Evolutionary conservation across 2,329 filamentous ascomycete genomes (phyloP), one percentile per base, ranked within the genome.

Genomic region (Fusarium sp.): DNA sequence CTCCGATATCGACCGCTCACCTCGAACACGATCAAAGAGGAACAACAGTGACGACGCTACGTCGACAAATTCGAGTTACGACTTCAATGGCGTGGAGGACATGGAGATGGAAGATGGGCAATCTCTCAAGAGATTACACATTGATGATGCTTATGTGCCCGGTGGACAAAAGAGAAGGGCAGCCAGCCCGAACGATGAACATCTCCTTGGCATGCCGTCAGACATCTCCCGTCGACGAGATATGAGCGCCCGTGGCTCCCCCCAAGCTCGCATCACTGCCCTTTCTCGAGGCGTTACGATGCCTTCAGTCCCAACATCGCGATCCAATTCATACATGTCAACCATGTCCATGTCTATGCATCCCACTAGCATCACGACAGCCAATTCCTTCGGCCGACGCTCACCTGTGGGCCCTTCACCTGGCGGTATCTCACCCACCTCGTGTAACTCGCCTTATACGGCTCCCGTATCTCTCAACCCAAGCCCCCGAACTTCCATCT

Each of bases 101-200:
- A 77, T 76, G 68, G 82, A 83, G 1, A 82, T 80, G 24, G 83
- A 85, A 9, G 83, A 85, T 73, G 81, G 71, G 71, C 80, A 63
- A 64, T 82, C 66, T 68, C 79, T 83, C 71, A 85, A 71, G 78
- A 80, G 75, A 72, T 77, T 85, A 8, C 79, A 81, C 19, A 77
- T 84, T 19, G 83, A 85, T 42, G 83, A 83, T 44, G 59, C 71
- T 7, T 72, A 81, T 38, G 72, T 78, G 3, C 70, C 74, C 4
- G 68, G 68, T 8, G 82, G 83, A 7, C 80, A 81, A 58, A 87
- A 87, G 74, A 80, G 85, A 42, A 78, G 84, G 35, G 84, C 84
- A 2, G 83, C 83, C 0, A 86, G 84, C 25, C 84, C 84, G 1
- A 81, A 77, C 3, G 82, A 83, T 10, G 83, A 85, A 26, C 71